Evolutionary conservation across 176 grass and related monocot genomes (phyloP), one percentile per base, ranked within the genome.

Genomic region (Juncus effusus): DNA sequence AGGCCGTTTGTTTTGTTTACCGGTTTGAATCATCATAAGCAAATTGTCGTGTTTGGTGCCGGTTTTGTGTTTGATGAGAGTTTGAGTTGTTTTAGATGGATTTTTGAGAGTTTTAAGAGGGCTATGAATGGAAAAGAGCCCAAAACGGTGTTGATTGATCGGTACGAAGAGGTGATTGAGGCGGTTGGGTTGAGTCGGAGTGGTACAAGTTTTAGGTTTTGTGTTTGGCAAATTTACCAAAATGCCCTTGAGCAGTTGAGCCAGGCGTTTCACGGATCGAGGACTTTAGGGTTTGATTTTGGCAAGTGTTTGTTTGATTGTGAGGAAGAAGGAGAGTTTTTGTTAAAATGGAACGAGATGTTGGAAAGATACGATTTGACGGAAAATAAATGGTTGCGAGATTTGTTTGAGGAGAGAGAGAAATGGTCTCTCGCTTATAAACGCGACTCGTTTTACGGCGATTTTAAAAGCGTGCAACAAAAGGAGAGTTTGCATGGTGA

Each of bases 161-260:
- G 91, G 78, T 81, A 56, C 80, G 57, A 38, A 64, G 61, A 13
- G 6, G 80, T 85, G 52, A 76, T 66, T 61, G 91, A 91, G 65
- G 84, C 82, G 68, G 69, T 85, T 69, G 64, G 50, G 65, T 67
- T 71, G 55, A 73, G 56, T 63, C 88, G 82, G 76, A 76, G 84
- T 56, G 64, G 54, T 19, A 85, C 84, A 3, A 19, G 59, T 51
- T 86, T 87, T 80, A 81, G 86, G 74, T 90, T 82, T 47, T 96
- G 91, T 82, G 84, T 90, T 14, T 91, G 91, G 91, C 84, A 96
- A 77, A 85, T 96, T 88, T 90, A 91, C 68, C 91, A 79, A 80
- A 85, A 70, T 83, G 69, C 91, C 65, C 84, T 85, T 77, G 76
- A 80, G 58, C 79, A 91, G 59, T 72, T 91, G 64, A 88, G 79